Percentiles rank a stretch among this genome's conserved stretches.
Conservation (phyloP, 192 early-diverging fungal genomes). For the Umbelopsis sp. region DNA sequence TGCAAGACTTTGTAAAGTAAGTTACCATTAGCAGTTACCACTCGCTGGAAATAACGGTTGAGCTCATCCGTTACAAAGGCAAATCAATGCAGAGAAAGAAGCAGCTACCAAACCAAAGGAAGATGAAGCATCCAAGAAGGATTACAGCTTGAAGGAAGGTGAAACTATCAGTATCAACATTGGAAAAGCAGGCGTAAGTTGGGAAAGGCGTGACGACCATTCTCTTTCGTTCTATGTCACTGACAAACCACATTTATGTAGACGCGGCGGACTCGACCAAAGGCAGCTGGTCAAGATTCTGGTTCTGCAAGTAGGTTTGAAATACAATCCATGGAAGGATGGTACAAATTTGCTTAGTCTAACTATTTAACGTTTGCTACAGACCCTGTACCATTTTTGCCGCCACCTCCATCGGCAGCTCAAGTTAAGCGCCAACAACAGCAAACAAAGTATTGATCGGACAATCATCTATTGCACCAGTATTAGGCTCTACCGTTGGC, state of each 20-base stretch:
- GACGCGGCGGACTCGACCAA: constrained; percentile 17
- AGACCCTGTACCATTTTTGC: constrained; percentile 36
- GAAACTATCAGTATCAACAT: constrained; percentile 77
- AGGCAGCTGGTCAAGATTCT: not conserved
- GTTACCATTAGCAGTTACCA: not conserved
- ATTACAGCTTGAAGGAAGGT: constrained; percentile 81
- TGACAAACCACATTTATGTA: not conserved
- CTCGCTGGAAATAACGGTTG: not conserved
- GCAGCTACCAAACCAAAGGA: constrained; percentile 30
- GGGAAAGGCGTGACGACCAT: too few species aligned
- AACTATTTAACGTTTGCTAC: too few species aligned
- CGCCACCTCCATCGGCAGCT: constrained; percentile 41
- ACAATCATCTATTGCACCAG: too few species aligned
- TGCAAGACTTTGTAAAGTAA: constrained; percentile 81
- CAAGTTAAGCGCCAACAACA: constrained; percentile 41
- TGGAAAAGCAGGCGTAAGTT: constrained; percentile 55
- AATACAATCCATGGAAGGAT: not conserved
- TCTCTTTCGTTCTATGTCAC: too few species aligned
- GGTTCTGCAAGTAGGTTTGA: not conserved
- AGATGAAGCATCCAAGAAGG: constrained; percentile 56
- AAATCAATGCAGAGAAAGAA: constrained; percentile 51
- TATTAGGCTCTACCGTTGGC: too few species aligned
- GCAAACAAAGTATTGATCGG: constrained; percentile 17
- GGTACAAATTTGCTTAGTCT: too few species aligned
- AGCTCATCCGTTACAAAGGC: constrained; percentile 33